A percentile compares a stretch with the other conserved stretches of the same genome.
Evolutionary conservation across 768 basidiomycete species (phyloP).

Genomic region (Dentipellis fragilis): DNA sequence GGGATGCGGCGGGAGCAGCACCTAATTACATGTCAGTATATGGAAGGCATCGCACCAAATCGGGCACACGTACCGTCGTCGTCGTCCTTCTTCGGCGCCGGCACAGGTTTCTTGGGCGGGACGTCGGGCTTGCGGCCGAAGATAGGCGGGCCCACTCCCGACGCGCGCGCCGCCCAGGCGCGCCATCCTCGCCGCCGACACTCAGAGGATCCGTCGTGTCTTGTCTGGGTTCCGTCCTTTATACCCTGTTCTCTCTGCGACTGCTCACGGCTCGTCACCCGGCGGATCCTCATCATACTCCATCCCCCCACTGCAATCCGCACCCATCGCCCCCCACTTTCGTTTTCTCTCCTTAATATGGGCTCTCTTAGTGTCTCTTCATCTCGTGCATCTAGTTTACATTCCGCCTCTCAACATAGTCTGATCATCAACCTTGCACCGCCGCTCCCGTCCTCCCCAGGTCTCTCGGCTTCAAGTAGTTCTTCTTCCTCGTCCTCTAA

Average conservation of each 20-base stretch:
- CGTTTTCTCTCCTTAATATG: conserved; percentile 17
- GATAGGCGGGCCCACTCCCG: conserved; percentile 69
- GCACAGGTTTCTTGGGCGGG: conserved; percentile 17
- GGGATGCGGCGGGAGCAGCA: too few relatives aligned
- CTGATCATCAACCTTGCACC: conserved; percentile 15
- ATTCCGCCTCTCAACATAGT: conserved; percentile 18
- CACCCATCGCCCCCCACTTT: conserved; percentile 3
- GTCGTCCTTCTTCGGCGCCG: conserved; percentile 11
- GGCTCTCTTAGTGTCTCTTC: conserved; percentile 4
- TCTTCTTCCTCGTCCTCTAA: conserved; percentile 44
- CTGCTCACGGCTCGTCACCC: conserved; percentile 30
- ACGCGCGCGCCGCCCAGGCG: conserved; percentile 78
- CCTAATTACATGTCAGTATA: too few relatives aligned
- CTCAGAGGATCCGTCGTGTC: conserved; percentile 42
- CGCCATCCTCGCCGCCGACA: conserved; percentile 8
- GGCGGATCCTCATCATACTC: conserved; percentile 39
- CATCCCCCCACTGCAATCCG: conserved; percentile 4
- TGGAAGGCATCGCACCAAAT: not conserved
- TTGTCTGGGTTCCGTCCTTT: conserved; percentile 30
- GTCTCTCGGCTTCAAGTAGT: conserved; percentile 14
- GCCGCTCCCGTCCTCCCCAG: conserved; percentile 15
- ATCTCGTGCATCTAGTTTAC: conserved; percentile 11
- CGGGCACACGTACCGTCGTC: not conserved
- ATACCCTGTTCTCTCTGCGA: conserved; percentile 32
- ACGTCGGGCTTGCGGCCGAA: conserved; percentile 46